A percentile compares a stretch with the other conserved stretches of the same genome.
phyloP scores from a whole-genome alignment of 148 eudicot species.

The Limonium bicolor region DNA sequence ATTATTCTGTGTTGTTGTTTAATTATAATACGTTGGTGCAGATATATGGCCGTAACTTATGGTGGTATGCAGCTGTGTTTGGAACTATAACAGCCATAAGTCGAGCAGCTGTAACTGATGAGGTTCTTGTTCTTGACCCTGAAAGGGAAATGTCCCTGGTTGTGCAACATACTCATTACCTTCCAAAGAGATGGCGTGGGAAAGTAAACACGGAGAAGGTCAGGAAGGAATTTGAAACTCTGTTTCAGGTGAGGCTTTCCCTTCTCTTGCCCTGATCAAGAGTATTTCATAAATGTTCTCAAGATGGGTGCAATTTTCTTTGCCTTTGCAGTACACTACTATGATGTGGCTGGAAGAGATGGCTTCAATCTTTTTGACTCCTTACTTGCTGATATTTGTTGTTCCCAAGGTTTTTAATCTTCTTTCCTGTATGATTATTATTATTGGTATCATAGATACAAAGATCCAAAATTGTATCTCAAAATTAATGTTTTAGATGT shows the following conservation, averaged over 20 bases:
- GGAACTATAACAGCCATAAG: slow-evolving; percentile 86
- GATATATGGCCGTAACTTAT: slow-evolving; percentile 89
- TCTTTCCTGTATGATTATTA: too few species aligned
- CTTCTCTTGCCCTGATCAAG: background rate
- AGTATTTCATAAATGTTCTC: background rate
- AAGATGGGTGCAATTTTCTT: background rate
- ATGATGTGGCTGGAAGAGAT: slow-evolving; percentile 97
- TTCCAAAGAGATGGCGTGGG: slow-evolving; percentile 97
- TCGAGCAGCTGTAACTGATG: slow-evolving; percentile 70
- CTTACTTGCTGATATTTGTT: slow-evolving; percentile 71
- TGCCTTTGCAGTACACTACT: slow-evolving; percentile 60
- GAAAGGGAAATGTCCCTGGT: slow-evolving; percentile 74
- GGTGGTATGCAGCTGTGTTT: slow-evolving; percentile 97
- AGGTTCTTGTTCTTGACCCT: slow-evolving; percentile 74
- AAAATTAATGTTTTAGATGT: too few species aligned
- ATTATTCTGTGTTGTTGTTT: too few species aligned
- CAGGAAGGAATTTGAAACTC: slow-evolving; percentile 68
- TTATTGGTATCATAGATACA: too few species aligned
- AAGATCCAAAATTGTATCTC: too few species aligned
- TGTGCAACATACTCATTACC: slow-evolving; percentile 72
- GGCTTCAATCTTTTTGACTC: slow-evolving; percentile 92
- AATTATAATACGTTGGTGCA: slow-evolving; percentile 16
- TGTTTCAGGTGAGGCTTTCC: slow-evolving; percentile 64
- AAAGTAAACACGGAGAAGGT: slow-evolving; percentile 66
- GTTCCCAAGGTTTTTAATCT: slow-evolving; percentile 57